phyloP scores from a whole-genome alignment of 177 flowering plant genomes.

The Vitis hybrid region DNA sequence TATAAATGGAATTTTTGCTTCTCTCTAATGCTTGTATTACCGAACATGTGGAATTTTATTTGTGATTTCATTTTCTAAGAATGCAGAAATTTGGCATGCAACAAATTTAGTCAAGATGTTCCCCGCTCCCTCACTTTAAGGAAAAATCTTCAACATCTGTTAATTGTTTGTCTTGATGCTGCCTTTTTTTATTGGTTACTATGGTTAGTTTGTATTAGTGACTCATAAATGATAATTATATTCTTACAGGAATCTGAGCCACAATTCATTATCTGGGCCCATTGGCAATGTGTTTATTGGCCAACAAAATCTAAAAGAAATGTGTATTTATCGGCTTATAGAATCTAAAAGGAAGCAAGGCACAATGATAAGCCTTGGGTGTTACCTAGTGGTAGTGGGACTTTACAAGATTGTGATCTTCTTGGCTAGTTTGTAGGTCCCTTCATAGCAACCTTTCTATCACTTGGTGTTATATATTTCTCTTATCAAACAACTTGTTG shows the following conservation, averaged over 20 bases:
- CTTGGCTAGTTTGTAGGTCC: too few relatives aligned
- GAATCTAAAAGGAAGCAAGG: slow-evolving; percentile 31
- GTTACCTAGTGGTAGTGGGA: too few relatives aligned
- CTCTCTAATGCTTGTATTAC: too few relatives aligned
- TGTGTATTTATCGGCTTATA: slow-evolving; percentile 51
- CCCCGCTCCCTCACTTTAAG: slow-evolving; percentile 35
- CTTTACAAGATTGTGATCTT: too few relatives aligned
- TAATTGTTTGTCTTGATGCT: slow-evolving; percentile 21
- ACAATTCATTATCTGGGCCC: too few relatives aligned
- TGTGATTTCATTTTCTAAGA: neutral
- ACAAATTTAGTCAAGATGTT: slow-evolving; percentile 29
- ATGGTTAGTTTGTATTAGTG: neutral
- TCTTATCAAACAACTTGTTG: too few relatives aligned
- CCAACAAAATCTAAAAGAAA: neutral
- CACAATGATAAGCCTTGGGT: too few relatives aligned
- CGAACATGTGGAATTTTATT: neutral
- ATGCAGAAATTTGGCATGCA: slow-evolving; percentile 70
- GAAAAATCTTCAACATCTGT: slow-evolving; percentile 60
- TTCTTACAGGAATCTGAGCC: too few relatives aligned
- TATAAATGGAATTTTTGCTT: too few relatives aligned
- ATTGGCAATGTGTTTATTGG: slow-evolving; percentile 59
- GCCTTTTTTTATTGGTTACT: neutral
- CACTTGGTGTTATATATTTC: too few relatives aligned
- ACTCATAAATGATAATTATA: neutral
- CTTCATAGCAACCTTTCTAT: too few relatives aligned